Base-by-base conservation (phyloP, 2,329 filamentous ascomycete species). In the Colletotrichum destructivum region DNA sequence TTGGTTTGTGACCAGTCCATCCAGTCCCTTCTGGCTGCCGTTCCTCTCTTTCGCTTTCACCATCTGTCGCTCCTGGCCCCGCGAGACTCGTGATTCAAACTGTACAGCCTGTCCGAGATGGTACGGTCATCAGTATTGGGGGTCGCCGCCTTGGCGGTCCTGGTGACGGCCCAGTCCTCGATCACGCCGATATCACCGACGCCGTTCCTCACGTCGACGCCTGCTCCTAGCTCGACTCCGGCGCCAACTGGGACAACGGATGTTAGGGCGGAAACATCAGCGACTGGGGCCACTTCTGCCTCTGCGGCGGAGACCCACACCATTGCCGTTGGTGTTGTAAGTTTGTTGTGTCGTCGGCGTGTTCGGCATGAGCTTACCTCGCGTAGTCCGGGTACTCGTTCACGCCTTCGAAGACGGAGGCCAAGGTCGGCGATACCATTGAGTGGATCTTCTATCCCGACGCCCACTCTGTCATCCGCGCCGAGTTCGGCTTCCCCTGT, bases 381-480 rank as follows among this genome's bases (percentile, higher is more conserved):
- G 11, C 9, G 44, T 52, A 77, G 77, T 73, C 73, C 9, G 80
- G 80, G 3, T 79, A 78, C 74, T 78, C 79, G 51, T 80, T 82
- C 64, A 77, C 77, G 0, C 80, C 80, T 2, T 66, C 76, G n/a
- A 74, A 76, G 49, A 74, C 78, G 16, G 35, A 74, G n/a, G 80
- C 81, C n/a, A 71, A 78, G 2, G 76, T 86, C 38, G 87, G 88
- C 7, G 87, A 89, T 76, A 80, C 82, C 6, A 81, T 89, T 54
- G 84, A 88, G 72, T 93, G 89, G 78, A 82, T 86, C 54, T 92
- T 93, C 76, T 91, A 89, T 74, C 89, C 90, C 1, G 84, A 84
- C 26, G 90, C 88, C 62, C 91, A 93, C 76, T 91, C 89, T 3
- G 88, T 93, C n/a, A 88, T 88, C 11, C 85, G 89, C 61, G 87